Evolutionary conservation across 768 basidiomycete species (phyloP), one percentile per base, ranked within the genome.

Genomic region (Cystoderma amianthinum): DNA sequence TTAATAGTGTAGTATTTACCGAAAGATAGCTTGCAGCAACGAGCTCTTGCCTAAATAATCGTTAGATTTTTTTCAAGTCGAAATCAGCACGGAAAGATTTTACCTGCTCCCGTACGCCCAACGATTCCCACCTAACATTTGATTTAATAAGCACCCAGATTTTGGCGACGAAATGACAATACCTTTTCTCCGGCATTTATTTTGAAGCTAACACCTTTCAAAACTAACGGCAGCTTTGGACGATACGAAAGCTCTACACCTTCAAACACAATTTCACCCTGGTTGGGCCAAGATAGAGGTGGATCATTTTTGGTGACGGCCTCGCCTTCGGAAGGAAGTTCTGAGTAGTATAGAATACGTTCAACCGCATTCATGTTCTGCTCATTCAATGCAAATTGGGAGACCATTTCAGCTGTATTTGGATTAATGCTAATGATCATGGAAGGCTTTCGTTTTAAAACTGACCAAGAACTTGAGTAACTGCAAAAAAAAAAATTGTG

Each of bases 321-420:
- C n/a, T 52, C 61, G 7, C 75, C 80, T 54, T 87, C 85, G 0
- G 69, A 45, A 1, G 68, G 67, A 2, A 92, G 68, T 32, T 81
- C 69, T 9, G 73, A 69, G 57, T 86, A 89, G 38, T 82, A 72
- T n/a, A 80, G 59, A 3, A 86, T 65, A n/a, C 85, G 72, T 51
- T 86, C 84, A 4, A 81, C 81, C 0, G 79, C 74, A 48, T 85
- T 84, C 74, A 85, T 83, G 51, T 80, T 79, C 55, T 82, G 78
- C 52, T 82, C 80, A 45, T 72, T 79, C 45, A 68, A 63, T 3
- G 80, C 78, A 49, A 76, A 81, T 21, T 68, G 63, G 1, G 71
- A 63, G 13, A 81, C 67, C 56, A 80, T 67, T 45, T 76, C 67
- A 3, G 76, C 74, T 79, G 11, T 51, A n/a, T n/a, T n/a, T n/a